Evolutionary conservation across 2,329 filamentous ascomycete species (phyloP), one percentile per base, ranked within the genome.

Genomic region (Plectosphaerella cucumerina): DNA sequence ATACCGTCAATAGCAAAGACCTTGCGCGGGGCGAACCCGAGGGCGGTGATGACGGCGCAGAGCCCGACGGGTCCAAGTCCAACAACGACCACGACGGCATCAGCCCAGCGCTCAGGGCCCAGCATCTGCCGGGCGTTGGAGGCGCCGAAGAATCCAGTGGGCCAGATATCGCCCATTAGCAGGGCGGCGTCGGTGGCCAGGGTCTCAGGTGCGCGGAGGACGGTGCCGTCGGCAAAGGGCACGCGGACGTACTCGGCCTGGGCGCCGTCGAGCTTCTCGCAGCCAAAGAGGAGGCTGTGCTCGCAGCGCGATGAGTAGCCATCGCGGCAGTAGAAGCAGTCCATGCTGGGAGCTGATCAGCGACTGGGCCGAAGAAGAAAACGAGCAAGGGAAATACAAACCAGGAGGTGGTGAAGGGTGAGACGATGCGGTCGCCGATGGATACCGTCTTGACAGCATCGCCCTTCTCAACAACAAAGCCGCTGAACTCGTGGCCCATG

Each of bases 111-210:
- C 26, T 83, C 76, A 14, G 72, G 60, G n/a, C 65, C 61, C 37
- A 86, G 75, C 62, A 85, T 71, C 51, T 81, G 81, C 66, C 96
- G 86, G 6, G 85, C 92, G 62, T 90, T 94, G 51, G 80, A 78
- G 5, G 89, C 89, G 6, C 89, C 91, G 60, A 92, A 96, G 70
- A 84, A 96, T 8, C 92, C 89, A 0, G 86, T 90, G 1, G 91
- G 91, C 68, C 94, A 96, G 60, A 96, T 95, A 64, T 96, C 91
- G 15, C 89, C 90, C 91, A 96, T 96, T 22, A 96, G 78, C 6
- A 95, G 84, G 46, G 95, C 76, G 34, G 84, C 84, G 56, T 87
- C 80, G 58, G 93, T 86, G 18, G 86, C 81, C 52, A 95, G 86
- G n/a, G 58, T 61, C 9, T 78, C 81, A 2, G 81, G 68, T 0